These are phyloP conservation scores for Pyrus hybrid DNA, from an alignment of 331 rosid genomes.

Conservation along the genomic window DNA sequence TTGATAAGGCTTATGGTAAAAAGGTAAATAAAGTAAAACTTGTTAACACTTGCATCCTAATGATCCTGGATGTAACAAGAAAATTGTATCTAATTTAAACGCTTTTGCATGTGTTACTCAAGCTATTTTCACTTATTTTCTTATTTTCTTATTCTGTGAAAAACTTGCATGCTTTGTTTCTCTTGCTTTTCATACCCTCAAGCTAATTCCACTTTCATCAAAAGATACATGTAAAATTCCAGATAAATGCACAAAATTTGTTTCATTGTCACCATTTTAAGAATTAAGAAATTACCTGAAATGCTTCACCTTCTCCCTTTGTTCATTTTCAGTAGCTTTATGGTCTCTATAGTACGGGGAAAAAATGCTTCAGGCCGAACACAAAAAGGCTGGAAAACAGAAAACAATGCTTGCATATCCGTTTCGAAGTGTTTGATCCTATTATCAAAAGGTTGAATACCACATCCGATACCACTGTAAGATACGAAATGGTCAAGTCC, in stretches of 20 bases:
- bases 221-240: conserved; percentile 17
- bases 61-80: neutral
- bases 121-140: neutral
- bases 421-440: conserved; percentile 40
- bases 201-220: neutral
- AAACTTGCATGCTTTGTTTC: neutral
- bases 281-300: conserved; percentile 15
- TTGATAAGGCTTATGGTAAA: neutral
- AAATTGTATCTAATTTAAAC: neutral
- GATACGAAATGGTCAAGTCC: conserved; percentile 68
- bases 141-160: neutral
- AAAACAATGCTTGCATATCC: conserved; percentile 55
- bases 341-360: conserved; percentile 39
- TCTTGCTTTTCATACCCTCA: neutral
- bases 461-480: conserved; percentile 23
- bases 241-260: conserved; percentile 22
- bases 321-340: conserved; percentile 43
- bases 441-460: conserved; percentile 22
- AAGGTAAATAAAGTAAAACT: neutral
- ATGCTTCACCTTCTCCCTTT: conserved; percentile 29
- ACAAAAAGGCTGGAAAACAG: conserved; percentile 57
- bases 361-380: conserved; percentile 68
- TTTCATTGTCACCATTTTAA: conserved; percentile 20
- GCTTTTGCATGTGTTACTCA: neutral
- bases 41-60: neutral